Evolutionary conservation across 805 yeast genomes (phyloP).

Genomic region (Saccharomycopsis lassenensis): DNA sequence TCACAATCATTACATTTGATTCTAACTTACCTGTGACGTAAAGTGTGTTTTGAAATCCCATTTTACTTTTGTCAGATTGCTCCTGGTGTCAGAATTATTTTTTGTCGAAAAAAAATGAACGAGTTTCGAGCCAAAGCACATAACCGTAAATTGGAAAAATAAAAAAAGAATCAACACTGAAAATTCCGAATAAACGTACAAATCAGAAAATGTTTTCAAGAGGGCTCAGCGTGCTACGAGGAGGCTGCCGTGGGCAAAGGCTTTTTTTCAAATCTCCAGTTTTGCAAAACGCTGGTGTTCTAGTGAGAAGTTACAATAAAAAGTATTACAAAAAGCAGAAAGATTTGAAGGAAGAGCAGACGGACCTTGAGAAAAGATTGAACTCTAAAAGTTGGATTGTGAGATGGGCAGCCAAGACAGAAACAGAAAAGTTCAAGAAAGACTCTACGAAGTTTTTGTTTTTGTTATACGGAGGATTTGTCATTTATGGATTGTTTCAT

Average conservation of each 20-base stretch:
- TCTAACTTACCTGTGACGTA: constrained; percentile 40
- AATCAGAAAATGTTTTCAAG: too few species aligned
- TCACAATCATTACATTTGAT: too few species aligned
- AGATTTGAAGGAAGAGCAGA: constrained; percentile 7
- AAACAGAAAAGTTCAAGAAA: constrained; percentile 48
- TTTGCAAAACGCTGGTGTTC: too few species aligned
- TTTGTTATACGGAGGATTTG: constrained; percentile 45
- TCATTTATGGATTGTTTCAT: constrained; percentile 49
- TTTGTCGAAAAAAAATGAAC: too few species aligned
- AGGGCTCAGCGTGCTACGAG: too few species aligned
- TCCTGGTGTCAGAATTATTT: not conserved
- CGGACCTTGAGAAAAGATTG: constrained; percentile 23
- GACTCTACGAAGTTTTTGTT: constrained; percentile 54
- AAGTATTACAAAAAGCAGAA: constrained; percentile 11
- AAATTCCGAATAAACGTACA: too few species aligned
- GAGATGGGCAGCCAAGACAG: constrained; percentile 43
- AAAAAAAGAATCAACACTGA: too few species aligned
- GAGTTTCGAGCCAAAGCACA: too few species aligned
- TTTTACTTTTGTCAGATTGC: constrained; percentile 4
- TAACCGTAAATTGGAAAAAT: too few species aligned
- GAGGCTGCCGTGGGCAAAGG: too few species aligned
- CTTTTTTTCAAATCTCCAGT: too few species aligned
- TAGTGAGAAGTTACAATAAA: too few species aligned
- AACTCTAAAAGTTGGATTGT: constrained; percentile 27
- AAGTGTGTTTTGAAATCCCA: constrained; percentile 30